Evolutionary conservation across 371 early-diverging fungal species (phyloP).

Genomic region (Mucor indicus): DNA sequence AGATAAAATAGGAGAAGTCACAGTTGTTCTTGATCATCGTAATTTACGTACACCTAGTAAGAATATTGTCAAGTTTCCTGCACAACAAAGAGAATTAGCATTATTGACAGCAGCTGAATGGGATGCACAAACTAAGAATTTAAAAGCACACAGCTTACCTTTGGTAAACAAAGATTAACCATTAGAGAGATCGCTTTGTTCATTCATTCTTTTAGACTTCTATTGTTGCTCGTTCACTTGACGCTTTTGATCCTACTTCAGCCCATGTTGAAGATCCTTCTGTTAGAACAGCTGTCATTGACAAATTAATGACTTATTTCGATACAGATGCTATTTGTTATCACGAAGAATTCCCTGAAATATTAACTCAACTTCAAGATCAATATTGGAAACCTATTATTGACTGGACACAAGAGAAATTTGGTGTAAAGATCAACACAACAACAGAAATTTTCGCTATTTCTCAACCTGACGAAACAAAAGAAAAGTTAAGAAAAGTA

Average conservation of each 20-base stretch:
- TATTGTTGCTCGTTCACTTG: constrained; percentile 78
- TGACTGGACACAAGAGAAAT: constrained; percentile 68
- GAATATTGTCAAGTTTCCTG: constrained; percentile 59
- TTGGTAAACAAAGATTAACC: constrained; percentile 53
- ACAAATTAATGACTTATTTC: constrained; percentile 74
- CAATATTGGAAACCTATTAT: constrained; percentile 82
- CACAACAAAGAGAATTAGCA: constrained; percentile 63
- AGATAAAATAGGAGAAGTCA: constrained; percentile 42
- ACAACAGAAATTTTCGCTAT: constrained; percentile 72
- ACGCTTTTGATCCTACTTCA: constrained; percentile 67
- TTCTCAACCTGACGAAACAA: constrained; percentile 63
- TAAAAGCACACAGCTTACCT: constrained; percentile 85
- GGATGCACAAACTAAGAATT: constrained; percentile 77
- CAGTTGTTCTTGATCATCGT: constrained; percentile 76
- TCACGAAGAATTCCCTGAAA: constrained; percentile 75
- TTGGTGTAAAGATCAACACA: constrained; percentile 66
- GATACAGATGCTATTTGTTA: constrained; percentile 91
- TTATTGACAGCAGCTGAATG: constrained; percentile 89
- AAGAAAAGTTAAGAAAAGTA: constrained; percentile 50
- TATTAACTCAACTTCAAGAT: constrained; percentile 76
- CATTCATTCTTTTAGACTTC: constrained; percentile 63
- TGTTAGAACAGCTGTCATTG: constrained; percentile 64
- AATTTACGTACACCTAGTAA: constrained; percentile 84
- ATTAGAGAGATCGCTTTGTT: neutral
- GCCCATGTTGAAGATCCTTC: constrained; percentile 25